Evolutionary conservation across 2,329 filamentous ascomycete species (phyloP).

Genomic region (Aspergillus brunneoviolaceus): DNA sequence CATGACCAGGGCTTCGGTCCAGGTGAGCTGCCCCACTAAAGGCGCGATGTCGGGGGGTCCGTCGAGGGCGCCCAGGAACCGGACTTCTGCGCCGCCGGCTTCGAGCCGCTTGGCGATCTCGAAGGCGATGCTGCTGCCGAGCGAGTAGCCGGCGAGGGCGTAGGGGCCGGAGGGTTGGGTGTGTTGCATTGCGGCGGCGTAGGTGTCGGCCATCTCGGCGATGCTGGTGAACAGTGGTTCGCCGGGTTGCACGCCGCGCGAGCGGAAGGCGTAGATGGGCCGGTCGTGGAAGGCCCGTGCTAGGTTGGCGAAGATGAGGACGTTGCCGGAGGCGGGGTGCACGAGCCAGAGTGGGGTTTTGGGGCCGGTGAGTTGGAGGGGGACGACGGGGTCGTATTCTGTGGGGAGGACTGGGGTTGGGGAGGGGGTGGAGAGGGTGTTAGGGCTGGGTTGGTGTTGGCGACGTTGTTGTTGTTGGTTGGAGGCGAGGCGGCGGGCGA

Average conservation of each 20-base stretch:
- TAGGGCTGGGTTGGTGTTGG: not conserved
- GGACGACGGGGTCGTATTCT: constrained; percentile 23
- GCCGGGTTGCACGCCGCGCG: constrained; percentile 30
- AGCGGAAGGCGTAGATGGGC: constrained; percentile 50
- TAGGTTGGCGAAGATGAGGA: constrained; percentile 37
- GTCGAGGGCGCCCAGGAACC: constrained; percentile 28
- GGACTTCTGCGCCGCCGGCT: constrained; percentile 33
- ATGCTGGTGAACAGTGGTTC: constrained; percentile 39
- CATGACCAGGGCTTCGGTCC: not conserved
- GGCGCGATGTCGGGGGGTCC: constrained; percentile 9
- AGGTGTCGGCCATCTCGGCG: constrained; percentile 40
- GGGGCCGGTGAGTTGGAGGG: constrained; percentile 23
- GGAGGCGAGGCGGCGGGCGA: no score
- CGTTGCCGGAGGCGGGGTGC: constrained; percentile 38
- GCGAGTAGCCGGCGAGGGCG: constrained; percentile 51
- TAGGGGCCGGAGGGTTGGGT: constrained; percentile 51
- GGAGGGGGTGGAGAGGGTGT: not conserved
- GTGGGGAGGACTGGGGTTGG: not conserved
- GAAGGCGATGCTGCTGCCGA: constrained; percentile 50
- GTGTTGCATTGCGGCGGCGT: constrained; percentile 38
- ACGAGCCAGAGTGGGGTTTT: constrained; percentile 32
- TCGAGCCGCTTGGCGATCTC: constrained; percentile 50
- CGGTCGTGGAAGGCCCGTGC: constrained; percentile 29
- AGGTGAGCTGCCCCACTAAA: constrained; percentile 2
- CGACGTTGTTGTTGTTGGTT: no score